phyloP scores from a whole-genome alignment of 2,329 filamentous ascomycete genomes.

The Venturia pyrina region DNA sequence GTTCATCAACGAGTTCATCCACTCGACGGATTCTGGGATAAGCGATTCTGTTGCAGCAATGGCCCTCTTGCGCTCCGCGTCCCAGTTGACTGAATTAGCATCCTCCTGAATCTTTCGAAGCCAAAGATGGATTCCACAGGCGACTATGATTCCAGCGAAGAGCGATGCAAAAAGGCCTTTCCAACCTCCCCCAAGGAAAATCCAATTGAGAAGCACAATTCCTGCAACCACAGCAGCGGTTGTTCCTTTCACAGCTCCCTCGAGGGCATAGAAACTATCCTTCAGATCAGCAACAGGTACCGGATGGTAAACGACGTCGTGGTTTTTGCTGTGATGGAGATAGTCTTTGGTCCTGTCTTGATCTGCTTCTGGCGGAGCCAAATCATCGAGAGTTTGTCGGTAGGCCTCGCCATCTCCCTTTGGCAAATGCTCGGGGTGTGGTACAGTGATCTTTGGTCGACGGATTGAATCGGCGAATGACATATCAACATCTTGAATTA shows the following conservation, averaged over 20 bases:
- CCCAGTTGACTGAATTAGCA: slow-evolving; percentile 60
- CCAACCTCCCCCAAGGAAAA: background rate
- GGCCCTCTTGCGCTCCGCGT: slow-evolving; percentile 48
- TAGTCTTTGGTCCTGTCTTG: slow-evolving; percentile 24
- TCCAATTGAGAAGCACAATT: slow-evolving; percentile 14
- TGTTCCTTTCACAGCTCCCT: slow-evolving; percentile 35
- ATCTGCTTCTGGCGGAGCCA: slow-evolving; percentile 6
- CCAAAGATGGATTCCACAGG: slow-evolving; percentile 42
- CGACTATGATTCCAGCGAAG: background rate
- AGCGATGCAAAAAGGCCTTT: background rate
- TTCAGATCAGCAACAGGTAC: background rate
- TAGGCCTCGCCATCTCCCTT: background rate
- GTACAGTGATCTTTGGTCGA: slow-evolving; percentile 32
- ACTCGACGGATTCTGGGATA: slow-evolving; percentile 56
- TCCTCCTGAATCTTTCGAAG: slow-evolving; percentile 49
- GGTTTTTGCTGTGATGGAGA: slow-evolving; percentile 4
- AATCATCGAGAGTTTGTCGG: background rate
- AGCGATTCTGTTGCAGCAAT: slow-evolving; percentile 34
- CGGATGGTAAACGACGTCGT: background rate
- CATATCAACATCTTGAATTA: slow-evolving; percentile 50
- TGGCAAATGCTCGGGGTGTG: slow-evolving; percentile 31
- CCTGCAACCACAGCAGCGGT: slow-evolving; percentile 30
- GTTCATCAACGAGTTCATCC: slow-evolving; percentile 59
- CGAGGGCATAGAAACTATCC: slow-evolving; percentile 31
- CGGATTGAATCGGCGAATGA: background rate